phyloP scores from a whole-genome alignment of 257 asterid species.

The Solanum sitiens region DNA sequence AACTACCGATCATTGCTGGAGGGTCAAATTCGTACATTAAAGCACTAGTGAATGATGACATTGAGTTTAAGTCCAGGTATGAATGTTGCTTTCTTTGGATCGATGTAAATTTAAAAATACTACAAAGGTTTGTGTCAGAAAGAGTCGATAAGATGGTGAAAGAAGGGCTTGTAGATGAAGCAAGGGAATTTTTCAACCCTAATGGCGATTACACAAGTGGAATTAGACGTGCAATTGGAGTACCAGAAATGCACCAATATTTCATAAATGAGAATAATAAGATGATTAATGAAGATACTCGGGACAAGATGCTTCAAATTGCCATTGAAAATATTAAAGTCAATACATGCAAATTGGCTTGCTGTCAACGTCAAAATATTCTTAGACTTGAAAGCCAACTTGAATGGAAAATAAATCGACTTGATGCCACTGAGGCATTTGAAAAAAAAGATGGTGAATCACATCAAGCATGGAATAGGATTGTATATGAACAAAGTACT shows the following conservation, averaged over 20 bases:
- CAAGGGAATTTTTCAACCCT: conserved; percentile 30
- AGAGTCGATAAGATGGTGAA: conserved; percentile 64
- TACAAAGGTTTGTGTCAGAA: conserved; percentile 43
- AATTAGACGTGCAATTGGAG: conserved; percentile 63
- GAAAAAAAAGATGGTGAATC: conserved; percentile 29
- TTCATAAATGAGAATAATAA: conserved; percentile 12
- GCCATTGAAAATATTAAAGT: conserved; percentile 50
- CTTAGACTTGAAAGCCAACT: conserved; percentile 31
- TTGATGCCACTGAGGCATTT: conserved; percentile 71
- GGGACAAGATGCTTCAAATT: conserved; percentile 1
- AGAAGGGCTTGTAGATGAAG: conserved; percentile 57
- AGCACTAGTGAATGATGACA: conserved; percentile 39
- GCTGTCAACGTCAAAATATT: conserved; percentile 48
- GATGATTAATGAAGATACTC: not conserved
- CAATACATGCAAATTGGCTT: conserved; percentile 44
- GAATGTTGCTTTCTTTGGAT: conserved; percentile 62
- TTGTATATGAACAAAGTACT: conserved; percentile 43
- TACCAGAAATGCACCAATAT: conserved; percentile 56
- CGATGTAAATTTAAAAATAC: conserved; percentile 33
- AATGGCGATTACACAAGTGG: conserved; percentile 47
- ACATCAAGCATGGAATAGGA: conserved; percentile 51
- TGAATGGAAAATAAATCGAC: conserved; percentile 34
- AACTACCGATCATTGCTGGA: conserved; percentile 69
- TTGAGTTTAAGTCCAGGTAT: conserved; percentile 32
- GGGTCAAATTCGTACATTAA: conserved; percentile 69